Evolutionary conservation across 345 rosid genomes (phyloP).

Genomic region (Capsella bursapastoris): DNA sequence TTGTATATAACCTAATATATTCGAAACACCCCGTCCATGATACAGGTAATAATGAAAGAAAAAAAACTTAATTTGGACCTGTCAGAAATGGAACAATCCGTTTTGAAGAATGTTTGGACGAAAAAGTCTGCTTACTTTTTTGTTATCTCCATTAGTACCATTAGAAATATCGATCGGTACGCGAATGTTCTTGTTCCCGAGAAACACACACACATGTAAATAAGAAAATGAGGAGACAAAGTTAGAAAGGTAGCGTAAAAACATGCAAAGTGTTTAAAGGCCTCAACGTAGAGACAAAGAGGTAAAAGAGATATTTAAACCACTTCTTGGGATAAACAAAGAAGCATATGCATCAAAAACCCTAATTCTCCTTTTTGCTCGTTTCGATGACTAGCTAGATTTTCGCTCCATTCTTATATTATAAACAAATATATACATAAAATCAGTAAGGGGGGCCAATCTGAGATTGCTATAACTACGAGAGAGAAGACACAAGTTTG

Average conservation of each 20-base stretch:
- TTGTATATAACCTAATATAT: background rate
- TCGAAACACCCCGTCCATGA: background rate
- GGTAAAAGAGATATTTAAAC: slow-evolving; percentile 7
- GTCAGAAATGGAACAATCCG: slow-evolving; percentile 35
- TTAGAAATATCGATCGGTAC: slow-evolving; percentile 16
- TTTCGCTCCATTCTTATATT: slow-evolving; percentile 30
- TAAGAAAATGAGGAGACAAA: slow-evolving; percentile 40
- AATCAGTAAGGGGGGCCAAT: slow-evolving; percentile 23
- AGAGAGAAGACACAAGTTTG: slow-evolving; percentile 40
- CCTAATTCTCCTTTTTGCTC: slow-evolving; percentile 32
- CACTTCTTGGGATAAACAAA: slow-evolving; percentile 45
- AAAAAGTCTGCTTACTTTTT: slow-evolving; percentile 36
- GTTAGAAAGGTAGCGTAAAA: slow-evolving; percentile 45
- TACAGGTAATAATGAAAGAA: background rate
- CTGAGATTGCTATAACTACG: slow-evolving; percentile 38
- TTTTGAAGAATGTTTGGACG: slow-evolving; percentile 39
- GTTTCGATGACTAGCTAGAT: slow-evolving; percentile 32
- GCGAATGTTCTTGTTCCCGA: slow-evolving; percentile 38
- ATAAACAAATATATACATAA: background rate
- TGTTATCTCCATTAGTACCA: slow-evolving; percentile 24
- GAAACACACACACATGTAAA: slow-evolving; percentile 30
- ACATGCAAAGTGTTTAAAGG: slow-evolving; percentile 44
- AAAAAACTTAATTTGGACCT: slow-evolving; percentile 9
- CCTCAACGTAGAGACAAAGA: slow-evolving; percentile 43
- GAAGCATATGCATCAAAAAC: slow-evolving; percentile 42